Evolutionary conservation across 768 basidiomycete genomes (phyloP), one percentile per base, ranked within the genome.

Genomic region (Tylopilus intermedius): DNA sequence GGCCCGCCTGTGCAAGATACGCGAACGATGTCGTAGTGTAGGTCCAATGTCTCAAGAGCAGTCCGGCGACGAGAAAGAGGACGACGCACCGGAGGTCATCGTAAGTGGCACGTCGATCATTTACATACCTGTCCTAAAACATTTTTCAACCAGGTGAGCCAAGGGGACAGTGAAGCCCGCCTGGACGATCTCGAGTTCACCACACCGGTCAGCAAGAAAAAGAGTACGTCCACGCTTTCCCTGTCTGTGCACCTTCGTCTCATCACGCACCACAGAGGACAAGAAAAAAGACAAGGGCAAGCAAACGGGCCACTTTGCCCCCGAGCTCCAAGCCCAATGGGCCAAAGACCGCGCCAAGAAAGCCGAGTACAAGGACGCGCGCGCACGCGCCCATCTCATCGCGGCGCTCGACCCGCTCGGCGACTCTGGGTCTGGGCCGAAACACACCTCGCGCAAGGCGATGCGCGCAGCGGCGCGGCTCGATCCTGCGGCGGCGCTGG

Each of bases 271-370:
- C 30, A 2, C 51, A 29, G 15, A 56, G 74, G 72, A 62, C 63
- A 78, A 75, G 54, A 55, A 67, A 53, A 55, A 67, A 9, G 60
- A 44, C 37, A 62, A 67, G 29, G 48, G 24, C 0, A 60, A 56
- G 29, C 35, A 53, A 21, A 30, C n/a, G 27, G 46, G 41, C 2
- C 5, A 73, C 43, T 59, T 88, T 10, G 80, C 88, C 0, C 60
- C 71, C 2, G 77, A 83, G 6, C 75, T 96, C 8, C 76, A 74
- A 48, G 78, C 71, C 0, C 84, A 82, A 53, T 96, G 92, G 92
- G 79, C 82, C 42, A 78, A 79, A 44, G 94, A 97, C 63, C 89
- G 92, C 2, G 71, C 74, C 47, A 87, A 84, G 72, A 98, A 96
- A 65, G 90, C 90, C 0, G 82, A 84, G 51, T 67, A 73, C 62